Conservation (phyloP, 2,329 filamentous ascomycete genomes). For the Xylaria sp. region DNA sequence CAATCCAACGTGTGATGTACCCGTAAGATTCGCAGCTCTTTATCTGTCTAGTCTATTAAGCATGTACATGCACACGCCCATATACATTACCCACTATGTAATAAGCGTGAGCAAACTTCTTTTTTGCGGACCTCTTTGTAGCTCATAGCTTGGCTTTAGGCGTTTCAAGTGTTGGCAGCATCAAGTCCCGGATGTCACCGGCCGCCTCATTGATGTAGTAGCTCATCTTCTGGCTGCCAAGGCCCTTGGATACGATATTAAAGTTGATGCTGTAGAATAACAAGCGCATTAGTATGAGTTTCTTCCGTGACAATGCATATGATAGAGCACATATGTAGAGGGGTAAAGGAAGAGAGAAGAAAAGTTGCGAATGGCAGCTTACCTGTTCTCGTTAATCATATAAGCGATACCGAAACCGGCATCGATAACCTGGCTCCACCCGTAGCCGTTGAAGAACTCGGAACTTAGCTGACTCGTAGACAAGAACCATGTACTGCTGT, state of each 20-base stretch:
- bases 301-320: background rate
- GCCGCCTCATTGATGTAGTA: conserved; percentile 96
- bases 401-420: conserved; percentile 97
- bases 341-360: background rate
- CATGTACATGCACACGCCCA: background rate
- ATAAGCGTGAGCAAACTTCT: conserved; percentile 14
- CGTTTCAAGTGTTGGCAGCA: conserved; percentile 80
- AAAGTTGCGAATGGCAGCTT: conserved; percentile 45
- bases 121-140: background rate
- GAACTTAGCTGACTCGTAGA: conserved; percentile 90
- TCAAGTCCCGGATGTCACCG: conserved; percentile 85
- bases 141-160: conserved; percentile 90
- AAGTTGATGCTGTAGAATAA: conserved; percentile 82
- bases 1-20: conserved; percentile 6
- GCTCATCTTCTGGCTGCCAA: conserved; percentile 89
- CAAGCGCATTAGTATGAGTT: conserved; percentile 32
- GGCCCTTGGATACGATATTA: conserved; percentile 93
- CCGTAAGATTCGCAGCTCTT: conserved; percentile 6
- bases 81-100: background rate
- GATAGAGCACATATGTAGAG: background rate
- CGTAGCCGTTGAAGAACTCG: conserved; percentile 99
- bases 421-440: conserved; percentile 97
- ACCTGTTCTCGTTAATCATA: conserved; percentile 99
- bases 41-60: conserved; percentile 18
- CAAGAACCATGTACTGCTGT: conserved; percentile 89